Evolutionary conservation across 495 filamentous ascomycete genomes (phyloP).

Genomic region (Penicillium angulare): DNA sequence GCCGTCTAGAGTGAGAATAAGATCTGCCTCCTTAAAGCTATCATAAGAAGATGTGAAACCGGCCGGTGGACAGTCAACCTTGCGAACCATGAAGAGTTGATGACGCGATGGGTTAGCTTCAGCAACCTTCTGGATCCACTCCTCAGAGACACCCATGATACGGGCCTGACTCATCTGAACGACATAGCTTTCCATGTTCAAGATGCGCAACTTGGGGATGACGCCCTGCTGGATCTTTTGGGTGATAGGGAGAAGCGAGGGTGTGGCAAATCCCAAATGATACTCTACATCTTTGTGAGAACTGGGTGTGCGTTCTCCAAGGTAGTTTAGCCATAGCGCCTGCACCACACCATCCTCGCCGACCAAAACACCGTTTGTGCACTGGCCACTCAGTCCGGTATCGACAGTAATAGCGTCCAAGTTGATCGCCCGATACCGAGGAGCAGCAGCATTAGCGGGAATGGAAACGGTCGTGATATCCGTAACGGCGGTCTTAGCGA

Average conservation of each 20-base stretch:
- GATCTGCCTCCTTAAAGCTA: constrained; percentile 79
- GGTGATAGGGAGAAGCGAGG: constrained; percentile 80
- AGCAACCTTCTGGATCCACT: constrained; percentile 90
- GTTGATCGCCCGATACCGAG: constrained; percentile 94
- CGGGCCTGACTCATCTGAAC: constrained; percentile 97
- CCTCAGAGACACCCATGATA: constrained; percentile 94
- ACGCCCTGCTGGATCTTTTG: constrained; percentile 77
- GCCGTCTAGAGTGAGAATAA: constrained; percentile 87
- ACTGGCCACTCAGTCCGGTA: constrained; percentile 83
- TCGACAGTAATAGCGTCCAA: constrained; percentile 97
- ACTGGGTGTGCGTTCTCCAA: constrained; percentile 78
- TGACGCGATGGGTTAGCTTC: constrained; percentile 84
- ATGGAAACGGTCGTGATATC: constrained; percentile 98
- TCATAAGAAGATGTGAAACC: constrained; percentile 33
- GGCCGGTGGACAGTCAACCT: constrained; percentile 71
- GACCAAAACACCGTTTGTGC: constrained; percentile 91
- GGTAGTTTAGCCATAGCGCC: constrained; percentile 93
- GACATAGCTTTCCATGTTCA: constrained; percentile 90
- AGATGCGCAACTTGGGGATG: constrained; percentile 77
- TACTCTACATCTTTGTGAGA: constrained; percentile 93
- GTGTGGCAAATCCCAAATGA: constrained; percentile 89
- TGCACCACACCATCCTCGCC: constrained; percentile 88
- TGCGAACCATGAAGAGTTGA: constrained; percentile 98
- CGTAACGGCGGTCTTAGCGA: constrained; percentile 91
- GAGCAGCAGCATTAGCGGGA: constrained; percentile 84